Conservation (phyloP, 2,329 filamentous ascomycete species). For the Phialocephala sp. region DNA sequence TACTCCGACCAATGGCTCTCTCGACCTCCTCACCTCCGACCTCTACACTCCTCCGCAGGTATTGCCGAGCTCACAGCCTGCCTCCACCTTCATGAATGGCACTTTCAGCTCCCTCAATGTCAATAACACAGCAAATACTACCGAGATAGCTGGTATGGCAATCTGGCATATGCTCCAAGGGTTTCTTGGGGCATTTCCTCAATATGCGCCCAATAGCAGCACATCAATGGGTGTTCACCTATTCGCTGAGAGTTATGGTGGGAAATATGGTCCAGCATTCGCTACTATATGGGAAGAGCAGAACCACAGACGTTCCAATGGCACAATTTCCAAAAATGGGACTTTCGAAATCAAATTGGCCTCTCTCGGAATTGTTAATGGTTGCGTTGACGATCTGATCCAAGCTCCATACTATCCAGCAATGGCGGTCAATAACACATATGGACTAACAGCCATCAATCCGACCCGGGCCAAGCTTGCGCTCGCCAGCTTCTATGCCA, state of each 20-base stretch:
- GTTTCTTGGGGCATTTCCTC: slow-evolving; percentile 63
- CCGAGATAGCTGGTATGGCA: slow-evolving; percentile 57
- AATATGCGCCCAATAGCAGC: slow-evolving; percentile 61
- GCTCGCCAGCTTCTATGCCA: slow-evolving; percentile 51
- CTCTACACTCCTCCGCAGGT: slow-evolving; percentile 48
- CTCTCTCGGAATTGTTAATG: slow-evolving; percentile 74
- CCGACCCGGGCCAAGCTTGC: slow-evolving; percentile 54
- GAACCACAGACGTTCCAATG: slow-evolving; percentile 61
- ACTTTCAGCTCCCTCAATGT: slow-evolving; percentile 65
- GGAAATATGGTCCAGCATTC: slow-evolving; percentile 72
- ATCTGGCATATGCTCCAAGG: slow-evolving; percentile 65
- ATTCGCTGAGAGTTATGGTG: slow-evolving; percentile 73
- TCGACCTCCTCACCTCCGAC: slow-evolving; percentile 52
- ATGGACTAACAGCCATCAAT: slow-evolving; percentile 63
- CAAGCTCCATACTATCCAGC: slow-evolving; percentile 62
- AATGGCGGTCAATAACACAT: slow-evolving; percentile 69
- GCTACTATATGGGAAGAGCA: slow-evolving; percentile 64
- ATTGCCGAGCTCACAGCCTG: slow-evolving; percentile 38
- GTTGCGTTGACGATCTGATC: slow-evolving; percentile 68
- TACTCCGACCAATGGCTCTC: slow-evolving; percentile 63
- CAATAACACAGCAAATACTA: slow-evolving; percentile 52
- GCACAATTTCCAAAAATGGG: slow-evolving; percentile 53
- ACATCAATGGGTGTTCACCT: slow-evolving; percentile 63
- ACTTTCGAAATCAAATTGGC: slow-evolving; percentile 65
- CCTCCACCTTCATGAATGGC: slow-evolving; percentile 59